Evolutionary conservation across 2,329 filamentous ascomycete species (phyloP), one percentile per base, ranked within the genome.

Genomic region (Colletotrichum sp.): DNA sequence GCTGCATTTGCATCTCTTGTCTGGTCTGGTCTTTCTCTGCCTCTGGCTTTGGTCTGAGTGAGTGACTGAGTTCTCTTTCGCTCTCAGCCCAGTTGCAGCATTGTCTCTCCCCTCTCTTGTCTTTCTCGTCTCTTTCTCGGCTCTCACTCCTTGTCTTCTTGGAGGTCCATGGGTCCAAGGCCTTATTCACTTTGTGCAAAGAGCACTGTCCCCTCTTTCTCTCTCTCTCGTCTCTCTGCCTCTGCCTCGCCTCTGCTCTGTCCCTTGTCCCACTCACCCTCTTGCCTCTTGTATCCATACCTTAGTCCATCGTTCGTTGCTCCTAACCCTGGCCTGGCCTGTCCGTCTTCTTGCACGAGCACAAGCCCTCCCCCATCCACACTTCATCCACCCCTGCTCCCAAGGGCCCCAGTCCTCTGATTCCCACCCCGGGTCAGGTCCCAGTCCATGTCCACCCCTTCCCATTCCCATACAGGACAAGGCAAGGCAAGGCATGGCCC

Each of bases 61-160:
- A 36, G 60, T 39, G n/a, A 36, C 22, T 28, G 55, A 28, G 13
- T 27, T 64, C 61, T 27, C n/a, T 64, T 34, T 64, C 34, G 25
- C 32, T 64, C 32, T 39, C 60, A 64, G 32, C 22, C 6, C 68
- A 30, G 70, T 57, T 59, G 19, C 57, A 34, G 44, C 55, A 44
- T 59, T 34, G 22, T 69, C 57, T 59, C 32, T 28, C 80, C 13
- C 81, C 75, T 79, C n/a, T 48, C 28, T 27, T 27, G 27, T 68
- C 44, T 57, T 60, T 55, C 30, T 76, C 71, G 71, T 74, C 72
- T 74, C 67, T 76, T 75, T 68, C 55, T 72, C 67, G 69, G 74
- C 73, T 68, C 57, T 34, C 13, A 6, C 32, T 34, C 69, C 69
- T 67, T 55, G 69, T 36, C 65, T 68, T n/a, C 25, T 30, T 52